Evolutionary conservation across 495 filamentous ascomycete genomes (phyloP).

Genomic region (Aspergillus coremiiformis): DNA sequence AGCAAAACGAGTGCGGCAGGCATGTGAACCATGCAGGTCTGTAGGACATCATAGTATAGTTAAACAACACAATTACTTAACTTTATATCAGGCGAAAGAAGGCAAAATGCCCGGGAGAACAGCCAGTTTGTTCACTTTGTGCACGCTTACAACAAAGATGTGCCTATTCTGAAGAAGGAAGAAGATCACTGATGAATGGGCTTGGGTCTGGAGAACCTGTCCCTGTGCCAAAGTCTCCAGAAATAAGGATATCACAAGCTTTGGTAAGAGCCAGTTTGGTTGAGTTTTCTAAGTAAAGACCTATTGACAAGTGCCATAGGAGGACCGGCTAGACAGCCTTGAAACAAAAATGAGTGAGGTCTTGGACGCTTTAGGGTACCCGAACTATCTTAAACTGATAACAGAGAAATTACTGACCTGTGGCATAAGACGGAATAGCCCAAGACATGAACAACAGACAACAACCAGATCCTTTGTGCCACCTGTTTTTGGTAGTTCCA

Average conservation of each 20-base stretch:
- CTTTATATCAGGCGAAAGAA: slow-evolving; percentile 35
- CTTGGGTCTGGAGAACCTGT: background rate
- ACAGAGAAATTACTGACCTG: background rate
- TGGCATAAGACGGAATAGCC: slow-evolving; percentile 3
- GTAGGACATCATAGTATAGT: background rate
- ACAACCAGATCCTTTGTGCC: slow-evolving; percentile 5
- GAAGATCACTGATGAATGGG: slow-evolving; percentile 13
- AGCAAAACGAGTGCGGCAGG: slow-evolving; percentile 38
- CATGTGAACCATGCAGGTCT: slow-evolving; percentile 46
- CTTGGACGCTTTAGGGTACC: slow-evolving; percentile 26
- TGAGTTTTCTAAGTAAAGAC: background rate
- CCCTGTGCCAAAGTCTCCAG: background rate
- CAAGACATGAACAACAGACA: slow-evolving; percentile 7
- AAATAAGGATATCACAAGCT: slow-evolving; percentile 11
- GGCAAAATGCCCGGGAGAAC: slow-evolving; percentile 43
- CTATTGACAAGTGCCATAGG: slow-evolving; percentile 15
- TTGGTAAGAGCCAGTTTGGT: slow-evolving; percentile 13
- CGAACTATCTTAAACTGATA: background rate
- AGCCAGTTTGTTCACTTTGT: slow-evolving; percentile 41
- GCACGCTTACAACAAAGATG: slow-evolving; percentile 36
- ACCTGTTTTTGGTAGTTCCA: background rate
- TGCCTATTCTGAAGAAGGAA: slow-evolving; percentile 34
- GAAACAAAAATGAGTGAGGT: slow-evolving; percentile 36
- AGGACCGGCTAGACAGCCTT: slow-evolving; percentile 32
- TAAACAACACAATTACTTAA: background rate